phyloP scores from a whole-genome alignment of 148 eudicot species.

The Cornus kousa region DNA sequence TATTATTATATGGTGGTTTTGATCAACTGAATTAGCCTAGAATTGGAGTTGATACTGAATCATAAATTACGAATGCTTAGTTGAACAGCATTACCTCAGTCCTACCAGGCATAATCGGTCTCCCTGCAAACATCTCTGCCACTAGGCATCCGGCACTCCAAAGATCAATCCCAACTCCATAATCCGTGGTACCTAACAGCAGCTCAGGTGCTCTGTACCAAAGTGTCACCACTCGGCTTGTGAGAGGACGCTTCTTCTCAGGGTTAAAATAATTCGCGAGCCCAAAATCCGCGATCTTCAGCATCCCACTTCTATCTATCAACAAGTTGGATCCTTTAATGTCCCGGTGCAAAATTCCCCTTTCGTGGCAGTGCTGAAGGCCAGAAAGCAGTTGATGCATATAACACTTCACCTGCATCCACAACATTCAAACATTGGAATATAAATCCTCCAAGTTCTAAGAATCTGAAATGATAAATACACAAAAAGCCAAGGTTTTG shows the following conservation, averaged over 20 bases:
- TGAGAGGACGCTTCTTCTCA: constrained; percentile 29
- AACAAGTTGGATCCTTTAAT: constrained; percentile 48
- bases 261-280: constrained; percentile 35
- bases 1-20: too few species aligned
- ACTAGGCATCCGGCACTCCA: constrained; percentile 53
- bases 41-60: not conserved
- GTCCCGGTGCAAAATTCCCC: constrained; percentile 48
- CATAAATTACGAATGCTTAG: too few species aligned
- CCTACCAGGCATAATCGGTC: constrained; percentile 48
- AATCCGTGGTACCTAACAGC: constrained; percentile 37
- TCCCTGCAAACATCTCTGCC: constrained; percentile 49
- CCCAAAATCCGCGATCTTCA: constrained; percentile 49
- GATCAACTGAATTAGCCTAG: too few species aligned
- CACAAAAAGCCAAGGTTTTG: not conserved
- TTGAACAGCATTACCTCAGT: constrained; percentile 32
- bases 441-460: not conserved
- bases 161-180: constrained; percentile 17
- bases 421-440: not conserved
- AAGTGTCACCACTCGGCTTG: constrained; percentile 48
- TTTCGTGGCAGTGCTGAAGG: constrained; percentile 49
- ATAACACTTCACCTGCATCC: constrained; percentile 38
- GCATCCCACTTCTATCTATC: constrained; percentile 38
- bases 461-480: not conserved
- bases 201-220: constrained; percentile 55
- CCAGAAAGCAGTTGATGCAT: constrained; percentile 49